phyloP scores from a whole-genome alignment of 1,284 basidiomycete species.

The Sanguinoderma infundibulare region DNA sequence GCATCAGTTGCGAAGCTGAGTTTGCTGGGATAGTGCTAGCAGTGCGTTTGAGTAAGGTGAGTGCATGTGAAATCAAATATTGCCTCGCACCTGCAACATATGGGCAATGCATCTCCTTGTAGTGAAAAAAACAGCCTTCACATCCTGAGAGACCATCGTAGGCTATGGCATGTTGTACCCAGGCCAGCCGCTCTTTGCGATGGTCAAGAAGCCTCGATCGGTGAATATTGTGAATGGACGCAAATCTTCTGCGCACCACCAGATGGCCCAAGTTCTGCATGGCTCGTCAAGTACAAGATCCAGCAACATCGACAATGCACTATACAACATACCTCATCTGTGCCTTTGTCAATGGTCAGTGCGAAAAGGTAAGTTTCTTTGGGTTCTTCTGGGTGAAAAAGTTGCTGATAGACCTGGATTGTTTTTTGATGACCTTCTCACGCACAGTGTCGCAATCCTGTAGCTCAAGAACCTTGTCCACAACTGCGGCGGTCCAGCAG shows the following conservation, averaged over 20 bases:
- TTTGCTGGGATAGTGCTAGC: conserved; percentile 1
- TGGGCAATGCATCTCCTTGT: neutral
- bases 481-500: neutral
- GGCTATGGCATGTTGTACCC: conserved; percentile 26
- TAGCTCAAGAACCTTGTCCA: neutral
- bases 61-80: neutral
- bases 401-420: no score
- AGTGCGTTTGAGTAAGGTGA: neutral
- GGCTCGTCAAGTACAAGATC: no score
- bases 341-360: no score
- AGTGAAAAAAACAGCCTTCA: neutral
- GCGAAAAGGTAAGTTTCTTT: no score
- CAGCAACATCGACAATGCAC: no score
- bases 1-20: conserved; percentile 10
- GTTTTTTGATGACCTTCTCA: no score
- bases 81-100: conserved; percentile 8
- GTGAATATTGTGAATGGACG: conserved; percentile 26
- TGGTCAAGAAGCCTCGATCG: conserved; percentile 18
- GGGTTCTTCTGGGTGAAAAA: no score
- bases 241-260: conserved; percentile 22
- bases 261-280: neutral
- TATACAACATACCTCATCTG: no score
- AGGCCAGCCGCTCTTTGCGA: conserved; percentile 31
- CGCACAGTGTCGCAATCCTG: no score
- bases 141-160: conserved; percentile 23